Base-by-base conservation (phyloP, 2,329 filamentous ascomycete species). In the Nemania bipapillata region DNA sequence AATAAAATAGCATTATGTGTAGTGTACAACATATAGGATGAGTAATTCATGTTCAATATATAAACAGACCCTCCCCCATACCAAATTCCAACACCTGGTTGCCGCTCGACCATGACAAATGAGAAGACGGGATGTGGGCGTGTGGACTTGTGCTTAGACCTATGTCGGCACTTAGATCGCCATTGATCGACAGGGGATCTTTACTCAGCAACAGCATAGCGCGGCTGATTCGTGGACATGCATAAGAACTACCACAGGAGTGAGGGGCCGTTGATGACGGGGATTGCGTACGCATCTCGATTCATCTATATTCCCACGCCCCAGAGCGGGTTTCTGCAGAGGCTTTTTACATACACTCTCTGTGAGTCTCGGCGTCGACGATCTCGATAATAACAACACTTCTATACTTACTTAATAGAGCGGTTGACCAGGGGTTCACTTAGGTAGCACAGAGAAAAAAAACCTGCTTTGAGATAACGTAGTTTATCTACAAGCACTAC, bases 121-220 rank as follows among this genome's bases (percentile, higher is more conserved):
- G 45, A 47, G 49, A 20, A 50, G 37, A 17, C 50, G 24, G 24
- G n/a, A 50, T 54, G 40, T 56, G 52, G 49, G n/a, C 52, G 53
- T 26, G 11, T 59, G 61, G 28, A 20, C 40, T 35, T 20, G 9
- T 28, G 42, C 24, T 61, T 42, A 56, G 28, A 24, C 57, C 45
- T 62, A 56, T 58, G 37, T 68, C 57, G 66, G 66, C n/a, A 68
- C 45, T 65, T 56, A 52, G 66, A 65, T 68, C 62, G 57, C 53
- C 56, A 56, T 45, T 65, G 66, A 68, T 68, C 66, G 45, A 58
- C 62, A 68, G 62, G 62, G 52, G 56, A 52, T 22, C 3, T 65
- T 61, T 68, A 65, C 62, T 65, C 57, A 62, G 52, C 62, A 54
- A 4, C 8, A 22, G n/a, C 24, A 55, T 45, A 60, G 12, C 50